Conservation (phyloP, 2,329 filamentous ascomycete genomes). For the Ophiostoma populinum region DNA sequence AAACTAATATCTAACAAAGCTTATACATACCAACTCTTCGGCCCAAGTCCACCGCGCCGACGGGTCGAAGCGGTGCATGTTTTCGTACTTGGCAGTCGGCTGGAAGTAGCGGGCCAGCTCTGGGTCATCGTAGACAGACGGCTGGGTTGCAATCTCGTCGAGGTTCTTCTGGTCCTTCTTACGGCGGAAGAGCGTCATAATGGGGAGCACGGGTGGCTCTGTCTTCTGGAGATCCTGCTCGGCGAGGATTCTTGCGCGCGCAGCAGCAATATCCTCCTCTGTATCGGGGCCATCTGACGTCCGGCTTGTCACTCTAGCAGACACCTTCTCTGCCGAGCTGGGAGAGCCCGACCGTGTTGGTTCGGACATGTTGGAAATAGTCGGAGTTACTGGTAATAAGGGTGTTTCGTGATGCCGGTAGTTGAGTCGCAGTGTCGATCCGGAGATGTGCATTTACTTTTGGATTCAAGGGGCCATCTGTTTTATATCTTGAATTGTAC, state of each 20-base stretch:
- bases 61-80: constrained; percentile 40
- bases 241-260: too few relatives aligned
- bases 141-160: background rate
- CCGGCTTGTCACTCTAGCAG: background rate
- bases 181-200: background rate
- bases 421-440: too few relatives aligned
- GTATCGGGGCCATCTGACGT: too few relatives aligned
- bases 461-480: too few relatives aligned
- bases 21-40: constrained; percentile 25
- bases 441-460: too few relatives aligned
- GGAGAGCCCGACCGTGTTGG: background rate
- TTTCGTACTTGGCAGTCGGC: constrained; percentile 38
- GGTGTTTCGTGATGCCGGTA: too few relatives aligned
- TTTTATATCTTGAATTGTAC: too few relatives aligned
- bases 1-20: background rate
- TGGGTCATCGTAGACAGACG: background rate
- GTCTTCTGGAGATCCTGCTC: background rate
- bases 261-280: too few relatives aligned
- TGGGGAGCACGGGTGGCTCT: background rate
- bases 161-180: constrained; percentile 1
- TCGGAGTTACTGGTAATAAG: too few relatives aligned
- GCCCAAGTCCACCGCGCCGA: constrained; percentile 34
- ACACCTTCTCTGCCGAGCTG: background rate
- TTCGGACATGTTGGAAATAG: background rate
- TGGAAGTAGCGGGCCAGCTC: background rate